A percentile compares a stretch with the other conserved stretches of the same genome.
Evolutionary conservation across 1,284 basidiomycete genomes (phyloP).

Genomic region (Vanrija sp.): DNA sequence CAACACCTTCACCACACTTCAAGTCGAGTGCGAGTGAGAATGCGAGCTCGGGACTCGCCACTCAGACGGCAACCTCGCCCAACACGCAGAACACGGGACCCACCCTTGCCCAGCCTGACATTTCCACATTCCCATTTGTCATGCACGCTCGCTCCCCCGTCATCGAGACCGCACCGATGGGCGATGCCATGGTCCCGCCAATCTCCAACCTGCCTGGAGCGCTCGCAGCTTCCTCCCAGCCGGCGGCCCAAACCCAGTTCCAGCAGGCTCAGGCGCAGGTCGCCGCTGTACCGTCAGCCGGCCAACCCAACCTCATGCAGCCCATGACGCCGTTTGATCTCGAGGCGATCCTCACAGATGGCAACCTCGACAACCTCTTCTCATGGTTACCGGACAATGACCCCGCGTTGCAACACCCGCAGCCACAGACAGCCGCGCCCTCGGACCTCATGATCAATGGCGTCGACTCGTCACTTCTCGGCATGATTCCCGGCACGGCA

Average conservation of each 20-base stretch:
- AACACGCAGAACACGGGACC: background rate
- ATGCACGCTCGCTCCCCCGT: constrained; percentile 12
- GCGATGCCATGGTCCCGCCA: background rate
- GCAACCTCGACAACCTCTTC: constrained; percentile 32
- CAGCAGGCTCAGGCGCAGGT: background rate
- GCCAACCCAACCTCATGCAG: background rate
- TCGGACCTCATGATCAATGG: constrained; percentile 10
- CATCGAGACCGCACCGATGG: background rate
- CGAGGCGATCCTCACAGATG: constrained; percentile 36
- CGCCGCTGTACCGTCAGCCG: background rate
- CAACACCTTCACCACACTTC: background rate
- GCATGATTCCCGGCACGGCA: constrained; percentile 1
- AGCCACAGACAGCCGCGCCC: constrained; percentile 5
- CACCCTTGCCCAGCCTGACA: background rate
- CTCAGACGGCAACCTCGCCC: too few relatives aligned
- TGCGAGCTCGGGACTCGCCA: background rate
- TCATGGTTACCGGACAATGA: constrained; percentile 41
- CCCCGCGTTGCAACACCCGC: background rate
- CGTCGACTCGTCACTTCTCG: constrained; percentile 9
- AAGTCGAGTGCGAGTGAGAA: too few relatives aligned
- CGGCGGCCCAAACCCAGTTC: background rate
- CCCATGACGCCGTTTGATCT: constrained; percentile 41
- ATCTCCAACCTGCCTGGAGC: background rate
- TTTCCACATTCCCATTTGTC: constrained; percentile 5
- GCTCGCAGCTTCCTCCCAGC: background rate